Conservation (phyloP, 805 yeast genomes). For the Starmerella apicola region DNA sequence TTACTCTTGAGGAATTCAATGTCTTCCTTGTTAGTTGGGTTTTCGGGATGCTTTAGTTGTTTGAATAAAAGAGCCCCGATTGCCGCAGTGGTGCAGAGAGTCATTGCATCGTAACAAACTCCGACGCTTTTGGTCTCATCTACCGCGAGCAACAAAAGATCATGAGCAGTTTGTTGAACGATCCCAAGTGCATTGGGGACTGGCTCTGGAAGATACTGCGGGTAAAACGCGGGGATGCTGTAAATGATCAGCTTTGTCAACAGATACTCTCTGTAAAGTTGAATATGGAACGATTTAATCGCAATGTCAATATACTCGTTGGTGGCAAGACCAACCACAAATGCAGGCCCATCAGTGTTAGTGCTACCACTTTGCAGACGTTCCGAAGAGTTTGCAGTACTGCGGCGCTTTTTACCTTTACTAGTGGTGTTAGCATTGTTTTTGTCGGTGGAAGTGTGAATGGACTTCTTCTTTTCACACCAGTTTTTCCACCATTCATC, state of each 20-base stretch:
- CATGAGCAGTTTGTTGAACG: neutral
- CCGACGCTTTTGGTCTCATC: neutral
- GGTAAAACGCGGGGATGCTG: neutral
- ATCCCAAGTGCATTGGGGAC: neutral
- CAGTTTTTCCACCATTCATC: neutral
- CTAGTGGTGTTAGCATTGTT: neutral
- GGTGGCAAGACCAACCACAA: too few species aligned
- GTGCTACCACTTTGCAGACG: neutral
- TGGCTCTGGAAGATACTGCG: neutral
- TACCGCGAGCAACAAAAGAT: neutral
- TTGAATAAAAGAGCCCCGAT: neutral
- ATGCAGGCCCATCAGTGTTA: neutral
- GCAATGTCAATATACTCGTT: neutral
- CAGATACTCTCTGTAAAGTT: neutral
- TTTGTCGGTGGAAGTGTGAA: neutral
- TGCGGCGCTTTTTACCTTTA: neutral
- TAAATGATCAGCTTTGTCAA: neutral
- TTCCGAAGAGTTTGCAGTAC: neutral
- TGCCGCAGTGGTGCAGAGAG: neutral
- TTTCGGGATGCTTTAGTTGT: neutral
- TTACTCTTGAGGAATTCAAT: neutral
- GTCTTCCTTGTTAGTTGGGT: neutral
- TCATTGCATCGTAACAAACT: neutral
- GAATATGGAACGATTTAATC: neutral
- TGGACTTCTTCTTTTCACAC: neutral